phyloP scores from a whole-genome alignment of 2,329 filamentous ascomycete genomes.

The Aspergillus uvarum region DNA sequence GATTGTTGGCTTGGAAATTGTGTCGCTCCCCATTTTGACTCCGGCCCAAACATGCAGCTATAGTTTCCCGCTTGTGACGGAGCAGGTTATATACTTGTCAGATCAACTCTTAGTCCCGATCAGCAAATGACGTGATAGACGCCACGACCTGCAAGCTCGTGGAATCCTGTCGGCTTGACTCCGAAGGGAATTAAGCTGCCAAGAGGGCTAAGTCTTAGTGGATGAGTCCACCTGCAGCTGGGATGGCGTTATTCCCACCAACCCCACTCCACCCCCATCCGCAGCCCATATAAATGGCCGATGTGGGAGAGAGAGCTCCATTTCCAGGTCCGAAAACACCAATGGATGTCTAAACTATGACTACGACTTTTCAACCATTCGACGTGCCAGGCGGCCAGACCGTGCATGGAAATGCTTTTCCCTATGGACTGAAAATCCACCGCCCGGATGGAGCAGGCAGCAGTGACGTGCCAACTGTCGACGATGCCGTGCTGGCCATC shows the following conservation, averaged over 20 bases:
- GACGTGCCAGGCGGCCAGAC: not conserved
- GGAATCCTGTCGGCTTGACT: not conserved
- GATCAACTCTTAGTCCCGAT: too few species aligned
- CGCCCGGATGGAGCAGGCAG: not conserved
- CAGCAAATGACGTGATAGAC: too few species aligned
- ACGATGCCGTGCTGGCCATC: not conserved
- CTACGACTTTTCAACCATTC: not conserved
- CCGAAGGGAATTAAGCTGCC: not conserved
- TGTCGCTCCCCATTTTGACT: too few species aligned
- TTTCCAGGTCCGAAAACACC: too few species aligned
- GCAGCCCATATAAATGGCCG: too few species aligned
- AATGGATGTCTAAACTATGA: not conserved
- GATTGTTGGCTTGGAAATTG: too few species aligned
- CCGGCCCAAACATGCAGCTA: too few species aligned
- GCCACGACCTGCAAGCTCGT: not conserved
- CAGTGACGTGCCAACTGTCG: not conserved
- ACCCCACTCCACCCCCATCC: too few species aligned
- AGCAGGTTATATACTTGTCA: too few species aligned
- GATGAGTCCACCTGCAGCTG: constrained; percentile 1
- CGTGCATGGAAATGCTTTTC: not conserved
- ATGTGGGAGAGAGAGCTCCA: too few species aligned
- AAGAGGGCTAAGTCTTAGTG: not conserved
- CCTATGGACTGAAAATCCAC: not conserved
- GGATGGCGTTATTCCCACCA: constrained; percentile 2
- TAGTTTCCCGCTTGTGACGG: too few species aligned